These are phyloP conservation scores for Paramecium caudatum DNA, from an alignment of 73 alveolate genomes.

Conservation along the genomic window DNA sequence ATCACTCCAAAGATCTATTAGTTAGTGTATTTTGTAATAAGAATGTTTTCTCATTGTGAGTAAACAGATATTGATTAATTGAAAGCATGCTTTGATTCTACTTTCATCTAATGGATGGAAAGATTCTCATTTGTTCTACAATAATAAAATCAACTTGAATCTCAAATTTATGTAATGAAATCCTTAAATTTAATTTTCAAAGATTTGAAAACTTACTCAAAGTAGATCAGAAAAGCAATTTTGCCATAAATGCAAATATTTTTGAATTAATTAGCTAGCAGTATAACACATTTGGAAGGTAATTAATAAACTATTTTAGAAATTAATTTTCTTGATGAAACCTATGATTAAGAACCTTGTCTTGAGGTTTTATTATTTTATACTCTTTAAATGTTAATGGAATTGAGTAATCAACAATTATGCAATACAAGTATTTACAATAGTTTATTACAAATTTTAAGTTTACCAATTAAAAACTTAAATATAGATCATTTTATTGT, in stretches of 20 bases:
- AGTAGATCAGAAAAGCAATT: conserved; percentile 26
- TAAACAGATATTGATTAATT: conserved; percentile 13
- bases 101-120: conserved; percentile 40
- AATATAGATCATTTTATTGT: conserved; percentile 12
- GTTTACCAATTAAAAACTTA: background rate
- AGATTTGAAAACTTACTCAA: background rate
- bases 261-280: background rate
- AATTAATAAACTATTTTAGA: background rate
- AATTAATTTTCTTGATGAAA: conserved; percentile 24
- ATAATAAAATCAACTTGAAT: background rate
- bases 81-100: background rate
- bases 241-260: background rate
- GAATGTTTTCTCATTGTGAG: background rate
- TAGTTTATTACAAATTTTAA: conserved; percentile 39
- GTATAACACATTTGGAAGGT: background rate
- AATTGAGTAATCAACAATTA: background rate
- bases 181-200: conserved; percentile 37
- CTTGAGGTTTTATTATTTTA: background rate
- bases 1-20: background rate
- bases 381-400: background rate
- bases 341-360: background rate
- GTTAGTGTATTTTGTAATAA: background rate
- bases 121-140: background rate
- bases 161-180: conserved; percentile 56
- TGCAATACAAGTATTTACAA: background rate